These are phyloP conservation scores for Umbilicus rupestris DNA, from an alignment of 164 flowering plant genomes.

Conservation along the genomic window DNA sequence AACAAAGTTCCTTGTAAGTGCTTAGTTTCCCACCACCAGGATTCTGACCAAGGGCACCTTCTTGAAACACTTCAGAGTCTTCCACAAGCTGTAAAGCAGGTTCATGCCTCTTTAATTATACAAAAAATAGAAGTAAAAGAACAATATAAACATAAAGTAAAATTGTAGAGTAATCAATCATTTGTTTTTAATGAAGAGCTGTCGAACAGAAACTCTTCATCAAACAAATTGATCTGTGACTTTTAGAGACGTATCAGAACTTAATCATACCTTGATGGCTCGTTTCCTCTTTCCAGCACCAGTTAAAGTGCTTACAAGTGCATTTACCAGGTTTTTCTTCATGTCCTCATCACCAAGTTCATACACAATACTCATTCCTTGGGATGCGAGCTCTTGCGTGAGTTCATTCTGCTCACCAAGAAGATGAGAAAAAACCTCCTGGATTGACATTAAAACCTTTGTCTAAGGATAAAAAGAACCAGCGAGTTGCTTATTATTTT, in stretches of 20 bases:
- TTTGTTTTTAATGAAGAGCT: not conserved
- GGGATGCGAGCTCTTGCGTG: conserved; percentile 95
- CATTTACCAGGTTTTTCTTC: conserved; percentile 82
- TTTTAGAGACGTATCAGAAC: not conserved
- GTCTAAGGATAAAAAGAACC: not conserved
- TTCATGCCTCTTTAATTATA: not conserved
- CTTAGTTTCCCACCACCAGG: conserved; percentile 85
- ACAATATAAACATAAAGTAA: not conserved
- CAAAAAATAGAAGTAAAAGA: not conserved
- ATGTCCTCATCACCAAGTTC: conserved; percentile 86
- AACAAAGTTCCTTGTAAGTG: conserved; percentile 96
- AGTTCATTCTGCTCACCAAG: conserved; percentile 95
- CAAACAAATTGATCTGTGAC: not conserved
- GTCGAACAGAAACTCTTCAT: not conserved
- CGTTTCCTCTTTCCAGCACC: conserved; percentile 94
- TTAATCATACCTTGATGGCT: conserved; percentile 68
- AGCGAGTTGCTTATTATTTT: not conserved
- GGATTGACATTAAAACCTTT: conserved; percentile 20
- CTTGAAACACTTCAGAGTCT: conserved; percentile 94
- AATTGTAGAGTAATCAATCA: not conserved
- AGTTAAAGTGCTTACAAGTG: conserved; percentile 82
- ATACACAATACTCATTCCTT: conserved; percentile 97
- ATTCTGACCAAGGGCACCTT: conserved; percentile 79
- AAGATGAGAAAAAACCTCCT: conserved; percentile 95
- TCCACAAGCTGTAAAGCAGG: conserved; percentile 62